Conservation (phyloP, 192 early-diverging fungal genomes). For the Podila verticillata region DNA sequence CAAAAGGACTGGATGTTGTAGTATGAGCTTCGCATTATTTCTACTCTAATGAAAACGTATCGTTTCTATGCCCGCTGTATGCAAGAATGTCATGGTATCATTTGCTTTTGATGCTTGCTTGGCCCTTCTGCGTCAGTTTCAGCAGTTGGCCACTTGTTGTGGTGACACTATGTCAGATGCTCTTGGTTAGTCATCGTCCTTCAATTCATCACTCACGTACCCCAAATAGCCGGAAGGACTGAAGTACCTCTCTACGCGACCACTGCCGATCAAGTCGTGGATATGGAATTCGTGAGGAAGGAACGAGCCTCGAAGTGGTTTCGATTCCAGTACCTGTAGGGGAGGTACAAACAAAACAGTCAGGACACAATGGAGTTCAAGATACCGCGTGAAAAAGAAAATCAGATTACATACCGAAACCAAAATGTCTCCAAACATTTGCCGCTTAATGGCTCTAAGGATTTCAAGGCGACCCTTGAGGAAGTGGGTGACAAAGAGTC, state of each 20-base stretch:
- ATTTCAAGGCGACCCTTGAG: constrained; percentile 57
- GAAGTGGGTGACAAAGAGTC: constrained; percentile 53
- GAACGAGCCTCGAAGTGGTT: constrained; percentile 44
- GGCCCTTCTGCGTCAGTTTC: constrained; percentile 56
- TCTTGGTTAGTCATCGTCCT: no score
- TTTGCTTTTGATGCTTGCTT: constrained; percentile 35
- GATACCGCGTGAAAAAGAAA: neutral
- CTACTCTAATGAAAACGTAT: neutral
- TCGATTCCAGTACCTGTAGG: constrained; percentile 43
- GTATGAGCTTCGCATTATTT: constrained; percentile 9
- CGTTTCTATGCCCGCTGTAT: neutral
- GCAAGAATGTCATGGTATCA: neutral
- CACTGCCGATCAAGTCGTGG: constrained; percentile 61
- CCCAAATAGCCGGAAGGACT: neutral
- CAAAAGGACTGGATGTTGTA: constrained; percentile 41
- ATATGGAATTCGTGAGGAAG: constrained; percentile 56
- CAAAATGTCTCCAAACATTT: constrained; percentile 56
- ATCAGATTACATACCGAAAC: constrained; percentile 22
- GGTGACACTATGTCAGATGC: constrained; percentile 12
- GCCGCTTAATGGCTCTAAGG: constrained; percentile 52
- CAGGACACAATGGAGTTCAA: neutral
- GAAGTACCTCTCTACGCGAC: constrained; percentile 56
- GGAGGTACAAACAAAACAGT: neutral
- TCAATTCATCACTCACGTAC: neutral
- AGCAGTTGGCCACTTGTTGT: constrained; percentile 58